phyloP scores from a whole-genome alignment of 2,329 filamentous ascomycete species.

The Stagonosporopsis cucurbitacearum region DNA sequence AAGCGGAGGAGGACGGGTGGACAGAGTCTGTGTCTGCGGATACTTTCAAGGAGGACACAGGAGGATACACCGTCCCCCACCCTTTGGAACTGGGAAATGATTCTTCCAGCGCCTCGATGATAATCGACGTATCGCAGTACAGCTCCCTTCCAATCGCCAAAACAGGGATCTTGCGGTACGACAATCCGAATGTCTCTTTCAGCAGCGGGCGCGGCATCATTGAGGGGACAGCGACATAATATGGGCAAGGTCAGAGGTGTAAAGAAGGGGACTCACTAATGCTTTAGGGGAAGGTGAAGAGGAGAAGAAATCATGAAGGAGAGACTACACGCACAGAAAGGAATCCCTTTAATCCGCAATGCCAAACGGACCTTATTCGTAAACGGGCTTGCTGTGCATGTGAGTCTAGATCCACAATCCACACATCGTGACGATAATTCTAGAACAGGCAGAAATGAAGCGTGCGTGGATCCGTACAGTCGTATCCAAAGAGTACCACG shows the following conservation, averaged over 20 bases:
- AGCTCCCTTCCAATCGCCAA: slow-evolving; percentile 42
- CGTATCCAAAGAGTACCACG: slow-evolving; percentile 9
- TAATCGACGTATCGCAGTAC: slow-evolving; percentile 46
- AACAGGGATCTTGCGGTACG: slow-evolving; percentile 50
- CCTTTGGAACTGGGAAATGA: slow-evolving; percentile 35
- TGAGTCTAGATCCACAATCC: background rate
- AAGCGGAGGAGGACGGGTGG: too few relatives aligned
- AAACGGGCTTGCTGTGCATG: slow-evolving; percentile 37
- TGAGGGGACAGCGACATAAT: slow-evolving; percentile 48
- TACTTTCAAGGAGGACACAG: too few relatives aligned
- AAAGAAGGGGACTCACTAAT: too few relatives aligned
- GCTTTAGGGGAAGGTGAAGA: background rate
- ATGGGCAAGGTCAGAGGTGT: background rate
- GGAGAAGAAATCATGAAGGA: too few relatives aligned
- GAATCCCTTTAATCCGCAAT: slow-evolving; percentile 41
- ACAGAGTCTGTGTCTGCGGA: too few relatives aligned
- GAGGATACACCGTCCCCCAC: slow-evolving; percentile 48
- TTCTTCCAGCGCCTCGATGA: slow-evolving; percentile 45
- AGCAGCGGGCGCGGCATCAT: slow-evolving; percentile 51
- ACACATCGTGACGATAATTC: too few relatives aligned
- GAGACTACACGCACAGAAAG: slow-evolving; percentile 10
- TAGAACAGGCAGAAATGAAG: too few relatives aligned
- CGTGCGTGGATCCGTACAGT: background rate
- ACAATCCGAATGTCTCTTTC: slow-evolving; percentile 44
- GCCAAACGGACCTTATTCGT: slow-evolving; percentile 49